Evolutionary conservation across 306 rosid species (phyloP).

Genomic region (Phaseolus lunatus): DNA sequence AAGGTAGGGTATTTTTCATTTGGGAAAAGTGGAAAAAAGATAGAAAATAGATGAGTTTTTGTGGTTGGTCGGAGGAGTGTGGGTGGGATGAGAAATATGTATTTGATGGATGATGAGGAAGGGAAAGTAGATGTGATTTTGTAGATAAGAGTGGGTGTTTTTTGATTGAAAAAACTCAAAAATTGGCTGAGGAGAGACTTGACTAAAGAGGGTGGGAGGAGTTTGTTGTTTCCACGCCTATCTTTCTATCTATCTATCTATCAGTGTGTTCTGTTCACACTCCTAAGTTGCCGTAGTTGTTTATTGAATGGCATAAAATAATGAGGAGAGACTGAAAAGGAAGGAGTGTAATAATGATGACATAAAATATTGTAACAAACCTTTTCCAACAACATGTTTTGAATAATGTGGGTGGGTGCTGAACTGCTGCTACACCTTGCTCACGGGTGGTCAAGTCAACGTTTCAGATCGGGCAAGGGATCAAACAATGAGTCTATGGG

Average conservation of each 20-base stretch:
- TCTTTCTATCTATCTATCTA: background rate
- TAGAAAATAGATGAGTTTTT: background rate
- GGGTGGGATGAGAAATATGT: background rate
- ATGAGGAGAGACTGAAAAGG: background rate
- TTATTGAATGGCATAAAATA: background rate
- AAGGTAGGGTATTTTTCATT: slow-evolving; percentile 19
- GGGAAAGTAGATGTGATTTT: slow-evolving; percentile 35
- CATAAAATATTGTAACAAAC: slow-evolving; percentile 4
- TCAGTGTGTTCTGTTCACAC: slow-evolving; percentile 36
- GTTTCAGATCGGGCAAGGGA: background rate
- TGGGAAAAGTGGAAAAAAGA: background rate
- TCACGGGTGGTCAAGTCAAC: slow-evolving; percentile 35
- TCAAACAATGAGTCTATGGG: no score
- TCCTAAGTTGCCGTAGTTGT: background rate
- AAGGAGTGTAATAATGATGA: background rate
- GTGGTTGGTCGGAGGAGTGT: background rate
- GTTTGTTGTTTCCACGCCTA: slow-evolving; percentile 31
- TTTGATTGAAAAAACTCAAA: no score
- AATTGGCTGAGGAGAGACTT: background rate
- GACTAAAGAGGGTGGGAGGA: slow-evolving; percentile 1
- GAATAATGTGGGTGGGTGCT: slow-evolving; percentile 1
- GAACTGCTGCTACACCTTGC: background rate
- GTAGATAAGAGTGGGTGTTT: slow-evolving; percentile 16
- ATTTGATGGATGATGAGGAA: slow-evolving; percentile 6
- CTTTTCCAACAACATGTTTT: background rate